Base-by-base conservation (phyloP, 2,329 filamentous ascomycete species). In the Aspergillus flavus region DNA sequence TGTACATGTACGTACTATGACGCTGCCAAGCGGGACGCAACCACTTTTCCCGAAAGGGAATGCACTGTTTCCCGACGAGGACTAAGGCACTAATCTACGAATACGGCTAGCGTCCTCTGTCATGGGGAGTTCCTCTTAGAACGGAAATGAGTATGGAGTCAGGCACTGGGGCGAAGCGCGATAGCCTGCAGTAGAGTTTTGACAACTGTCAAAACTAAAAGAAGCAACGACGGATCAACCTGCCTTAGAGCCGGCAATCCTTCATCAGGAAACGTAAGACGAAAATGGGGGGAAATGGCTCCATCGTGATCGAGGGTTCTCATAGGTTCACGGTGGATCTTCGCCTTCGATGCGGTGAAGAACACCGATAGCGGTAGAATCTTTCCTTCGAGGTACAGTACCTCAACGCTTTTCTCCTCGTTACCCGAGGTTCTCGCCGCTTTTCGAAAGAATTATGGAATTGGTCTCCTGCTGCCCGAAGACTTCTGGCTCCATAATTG, bases 341-440 rank as follows among this genome's bases (percentile, higher is more conserved):
- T 67, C 58, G 67, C 73, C 72, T 66, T 69, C 66, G 73, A 70
- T 74, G 71, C 70, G 71, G 73, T 73, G 71, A 70, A 69, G 69
- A 69, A 71, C 52, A 64, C 36, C 62, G 57, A 39, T 45, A 48
- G 56, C 30, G 50, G 52, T 19, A 48, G 23, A 55, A 39, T 43
- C 32, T 54, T 19, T 61, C 46, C 23, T n/a, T 41, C 21, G 28
- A 52, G 30, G 9, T 14, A n/a, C 19, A 52, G 9, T 14, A n/a
- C 19, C 30, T 36, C 52, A 14, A 23, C 30, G 9, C 11, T 39
- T 28, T 56, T 55, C 28, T 43, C n/a, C 57, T 50, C 28, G 19
- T 32, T 62, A 63, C 58, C 63, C 68, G 64, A 66, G 62, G 48
- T 58, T 63, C 50, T 64, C 54, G 57, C 59, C 54, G 66, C 53